A percentile compares a stretch with the other conserved stretches of the same genome.
Conservation (phyloP, 805 yeast genomes). For the Candida germanica region DNA sequence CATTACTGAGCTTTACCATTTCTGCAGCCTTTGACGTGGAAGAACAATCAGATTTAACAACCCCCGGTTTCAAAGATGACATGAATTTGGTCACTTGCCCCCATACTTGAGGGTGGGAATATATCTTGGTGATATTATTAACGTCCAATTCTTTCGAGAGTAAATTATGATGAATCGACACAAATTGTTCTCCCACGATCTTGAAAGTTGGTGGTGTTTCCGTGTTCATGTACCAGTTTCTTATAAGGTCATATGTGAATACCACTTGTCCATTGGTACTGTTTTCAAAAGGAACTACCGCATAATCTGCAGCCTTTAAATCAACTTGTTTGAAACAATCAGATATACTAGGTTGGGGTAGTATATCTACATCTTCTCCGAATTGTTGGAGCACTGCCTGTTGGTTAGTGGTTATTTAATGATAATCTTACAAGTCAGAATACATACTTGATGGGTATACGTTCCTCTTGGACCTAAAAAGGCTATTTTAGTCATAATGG, state of each 20-base stretch:
- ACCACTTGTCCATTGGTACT: conserved; percentile 94
- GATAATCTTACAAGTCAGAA: background rate
- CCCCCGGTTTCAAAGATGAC: conserved; percentile 23
- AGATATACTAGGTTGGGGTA: conserved; percentile 42
- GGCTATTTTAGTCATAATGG: conserved; percentile 47
- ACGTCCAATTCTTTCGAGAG: conserved; percentile 46
- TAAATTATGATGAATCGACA: conserved; percentile 76
- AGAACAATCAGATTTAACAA: conserved; percentile 51
- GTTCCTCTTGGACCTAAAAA: conserved; percentile 91
- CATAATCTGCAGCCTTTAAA: conserved; percentile 49
- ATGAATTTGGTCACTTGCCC: conserved; percentile 76
- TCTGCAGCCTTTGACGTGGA: conserved; percentile 89
- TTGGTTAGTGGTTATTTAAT: conserved; percentile 2
- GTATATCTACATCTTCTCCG: conserved; percentile 29
- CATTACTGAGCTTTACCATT: conserved; percentile 41
- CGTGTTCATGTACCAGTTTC: conserved; percentile 53
- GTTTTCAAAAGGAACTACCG: conserved; percentile 89
- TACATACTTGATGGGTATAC: conserved; percentile 78
- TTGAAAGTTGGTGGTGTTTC: conserved; percentile 31
- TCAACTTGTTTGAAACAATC: conserved; percentile 63
- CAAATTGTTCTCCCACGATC: conserved; percentile 77
- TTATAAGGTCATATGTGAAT: conserved; percentile 74
- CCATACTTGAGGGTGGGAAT: conserved; percentile 98
- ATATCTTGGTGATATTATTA: conserved; percentile 50
- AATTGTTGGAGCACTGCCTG: conserved; percentile 53